Conservation (phyloP, 768 basidiomycete species). For the Lactarius evosmus region DNA sequence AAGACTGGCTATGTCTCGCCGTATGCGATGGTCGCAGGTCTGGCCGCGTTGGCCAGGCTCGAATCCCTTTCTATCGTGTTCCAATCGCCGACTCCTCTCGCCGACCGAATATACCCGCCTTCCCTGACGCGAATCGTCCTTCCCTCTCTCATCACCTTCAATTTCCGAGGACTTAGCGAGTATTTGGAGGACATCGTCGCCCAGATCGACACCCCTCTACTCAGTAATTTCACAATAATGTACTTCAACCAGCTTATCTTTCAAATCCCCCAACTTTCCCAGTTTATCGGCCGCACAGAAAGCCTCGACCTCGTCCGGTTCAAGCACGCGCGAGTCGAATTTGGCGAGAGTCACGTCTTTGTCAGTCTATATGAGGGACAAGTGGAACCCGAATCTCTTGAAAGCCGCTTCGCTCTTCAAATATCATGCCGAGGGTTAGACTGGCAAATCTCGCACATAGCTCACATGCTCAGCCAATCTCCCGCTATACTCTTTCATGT, state of each 20-base stretch:
- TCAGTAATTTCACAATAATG: background rate
- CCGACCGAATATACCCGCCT: too few species aligned
- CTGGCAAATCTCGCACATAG: slow-evolving; percentile 4
- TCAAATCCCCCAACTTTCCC: background rate
- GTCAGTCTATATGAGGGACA: background rate
- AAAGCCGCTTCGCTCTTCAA: background rate
- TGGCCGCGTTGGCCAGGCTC: background rate
- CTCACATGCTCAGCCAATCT: background rate
- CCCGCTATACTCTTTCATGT: background rate
- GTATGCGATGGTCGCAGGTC: background rate
- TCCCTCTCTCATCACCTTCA: background rate
- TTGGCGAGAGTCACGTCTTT: background rate
- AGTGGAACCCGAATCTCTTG: background rate
- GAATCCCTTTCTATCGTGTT: background rate
- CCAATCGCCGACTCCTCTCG: background rate
- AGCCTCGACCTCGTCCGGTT: background rate
- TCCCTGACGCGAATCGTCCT: background rate
- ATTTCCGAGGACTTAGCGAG: background rate
- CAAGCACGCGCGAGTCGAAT: background rate
- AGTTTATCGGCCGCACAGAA: background rate
- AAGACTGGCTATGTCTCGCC: background rate
- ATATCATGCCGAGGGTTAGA: background rate
- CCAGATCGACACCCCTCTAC: background rate
- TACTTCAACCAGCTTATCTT: slow-evolving; percentile 3
- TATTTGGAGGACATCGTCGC: slow-evolving; percentile 1